Evolutionary conservation across 371 early-diverging fungal genomes (phyloP), one percentile per base, ranked within the genome.

Genomic region (Mortierella sp.): DNA sequence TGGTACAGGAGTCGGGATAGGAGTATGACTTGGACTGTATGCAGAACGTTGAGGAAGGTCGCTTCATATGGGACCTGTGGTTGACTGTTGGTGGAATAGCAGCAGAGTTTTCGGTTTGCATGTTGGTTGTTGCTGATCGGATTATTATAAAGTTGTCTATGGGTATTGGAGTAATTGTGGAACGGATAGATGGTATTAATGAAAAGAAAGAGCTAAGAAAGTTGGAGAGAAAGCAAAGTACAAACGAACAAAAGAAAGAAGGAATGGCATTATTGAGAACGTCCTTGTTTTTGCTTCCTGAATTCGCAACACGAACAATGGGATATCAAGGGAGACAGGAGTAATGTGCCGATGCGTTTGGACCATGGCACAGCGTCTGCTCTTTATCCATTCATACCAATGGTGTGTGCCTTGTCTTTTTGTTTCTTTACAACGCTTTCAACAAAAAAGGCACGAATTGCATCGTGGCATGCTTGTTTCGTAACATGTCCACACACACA

Each of bases 11-110:
- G 37, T 43, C 55, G 34, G 66, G 52, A 45, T 77, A 68, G 14
- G 66, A 48, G 53, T 43, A 66, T 24, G 31, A 26, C 9, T 50
- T 40, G 14, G 64, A 64, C n/a, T 63, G 66, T 26, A 41, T 45
- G 16, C 41, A 63, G 43, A 71, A 67, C 5, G 68, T 41, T 5
- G 76, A 68, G 5, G 77, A 77, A 0, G 29, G 72, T 22, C 71
- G 77, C 39, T 77, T 77, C 50, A 43, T 71, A 55, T 77, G 77
- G n/a, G 63, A 72, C 26, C 66, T 24, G 47, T 69, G 64, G 44
- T 37, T 41, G 4, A 41, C n/a, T 24, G 66, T 19, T 34, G 66
- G 65, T 10, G 67, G 66, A 44, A 66, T 10, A 64, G 41, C 16
- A 26, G 40, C 4, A 14, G 65, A 29, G 40, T 34, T 26, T n/a